Evolutionary conservation across 306 rosid genomes (phyloP), one percentile per base, ranked within the genome.

Genomic region (Rosa rugosa): DNA sequence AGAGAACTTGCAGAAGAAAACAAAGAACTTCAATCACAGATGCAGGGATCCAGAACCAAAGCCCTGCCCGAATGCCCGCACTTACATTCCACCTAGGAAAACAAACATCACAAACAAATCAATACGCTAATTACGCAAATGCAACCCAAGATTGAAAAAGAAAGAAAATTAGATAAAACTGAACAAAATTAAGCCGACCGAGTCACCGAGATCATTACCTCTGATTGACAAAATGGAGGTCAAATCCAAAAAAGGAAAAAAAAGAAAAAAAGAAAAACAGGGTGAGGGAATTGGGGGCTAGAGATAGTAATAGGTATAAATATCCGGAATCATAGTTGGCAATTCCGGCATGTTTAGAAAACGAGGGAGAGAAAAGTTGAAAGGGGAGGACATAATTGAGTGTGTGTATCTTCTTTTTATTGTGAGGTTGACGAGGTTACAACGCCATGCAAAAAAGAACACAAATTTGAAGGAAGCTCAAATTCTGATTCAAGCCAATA

Each of bases 21-120:
- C 83, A 85, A 90, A 89, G 79, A 88, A 81, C 81, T 89, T 92
- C 88, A 87, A 86, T 86, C 90, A 83, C 83, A 49, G 71, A 84
- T 57, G 86, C 47, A 45, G 79, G 27, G 27, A 62, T 46, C 88
- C 85, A 83, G 63, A 83, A 80, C 60, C 69, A 77, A 79, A 81
- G 70, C 87, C 80, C 71, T 82, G 80, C 62, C 85, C 87, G 75
- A 83, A 72, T 86, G 85, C 88, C 97, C 81, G 86, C 88, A 80
- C 68, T 80, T 5, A 49, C 87, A 83, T 42, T 77, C 75, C 57
- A 79, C 77, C 74, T 47, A 25, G 78, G 69, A 57, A 36, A 75
- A 75, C n/a, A 69, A 62, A 11, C 23, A 46, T 63, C n/a, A 63
- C n/a, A 42, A 59, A 17, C 42, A 75, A n/a, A 75, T 69, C 76